Evolutionary conservation across 306 rosid genomes (phyloP).

Genomic region (Abrus precatorius): DNA sequence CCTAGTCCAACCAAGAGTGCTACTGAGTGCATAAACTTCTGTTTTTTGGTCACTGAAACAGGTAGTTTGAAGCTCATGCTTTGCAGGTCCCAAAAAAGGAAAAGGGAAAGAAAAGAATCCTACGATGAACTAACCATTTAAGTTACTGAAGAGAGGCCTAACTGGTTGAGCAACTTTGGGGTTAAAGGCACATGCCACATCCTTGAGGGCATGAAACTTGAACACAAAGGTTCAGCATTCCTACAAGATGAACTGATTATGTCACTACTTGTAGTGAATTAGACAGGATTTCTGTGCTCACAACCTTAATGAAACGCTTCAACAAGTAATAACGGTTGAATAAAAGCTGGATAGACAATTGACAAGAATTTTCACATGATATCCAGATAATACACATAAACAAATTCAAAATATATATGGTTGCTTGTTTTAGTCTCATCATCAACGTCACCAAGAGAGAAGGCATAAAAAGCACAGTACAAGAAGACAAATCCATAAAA

Average conservation of each 20-base stretch:
- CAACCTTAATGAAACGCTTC: constrained; percentile 5
- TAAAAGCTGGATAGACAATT: background rate
- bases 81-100: background rate
- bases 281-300: background rate
- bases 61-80: background rate
- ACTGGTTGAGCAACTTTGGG: too few species aligned
- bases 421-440: constrained; percentile 28
- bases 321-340: constrained; percentile 5
- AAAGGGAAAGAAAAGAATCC: background rate
- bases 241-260: constrained; percentile 28
- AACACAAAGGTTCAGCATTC: background rate
- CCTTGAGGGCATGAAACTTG: too few species aligned
- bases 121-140: background rate
- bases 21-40: constrained; percentile 4
- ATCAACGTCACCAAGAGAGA: background rate
- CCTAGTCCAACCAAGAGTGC: constrained; percentile 11
- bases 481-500: constrained; percentile 7
- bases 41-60: background rate
- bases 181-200: too few species aligned
- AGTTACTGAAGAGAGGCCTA: too few species aligned
- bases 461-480: constrained; percentile 8
- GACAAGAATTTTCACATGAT: constrained; percentile 22
- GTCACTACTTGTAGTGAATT: constrained; percentile 13
- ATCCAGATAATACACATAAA: constrained; percentile 10
- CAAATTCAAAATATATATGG: constrained; percentile 4